These are phyloP conservation scores for Boletus barrowsii DNA, from an alignment of 768 basidiomycete species.

Conservation along the genomic window DNA sequence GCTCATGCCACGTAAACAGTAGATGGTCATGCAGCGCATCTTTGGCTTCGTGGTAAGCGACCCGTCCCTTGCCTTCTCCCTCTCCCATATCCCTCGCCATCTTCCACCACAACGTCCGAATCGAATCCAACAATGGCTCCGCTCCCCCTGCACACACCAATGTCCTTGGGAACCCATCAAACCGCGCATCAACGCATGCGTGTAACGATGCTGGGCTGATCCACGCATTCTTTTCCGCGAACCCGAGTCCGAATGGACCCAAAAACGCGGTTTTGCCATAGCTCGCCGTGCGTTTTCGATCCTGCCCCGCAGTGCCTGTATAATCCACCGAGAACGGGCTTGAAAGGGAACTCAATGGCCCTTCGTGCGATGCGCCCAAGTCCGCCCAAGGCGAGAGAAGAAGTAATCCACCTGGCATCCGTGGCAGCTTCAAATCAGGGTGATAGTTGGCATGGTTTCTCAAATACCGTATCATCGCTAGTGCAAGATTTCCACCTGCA, in stretches of 20 bases:
- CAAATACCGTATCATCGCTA: slow-evolving; percentile 39
- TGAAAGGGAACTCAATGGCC: slow-evolving; percentile 37
- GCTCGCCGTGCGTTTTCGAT: neutral
- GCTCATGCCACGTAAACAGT: slow-evolving; percentile 51
- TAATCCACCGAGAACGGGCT: slow-evolving; percentile 27
- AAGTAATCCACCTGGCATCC: slow-evolving; percentile 29
- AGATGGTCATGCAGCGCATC: slow-evolving; percentile 57
- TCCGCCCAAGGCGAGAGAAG: slow-evolving; percentile 35
- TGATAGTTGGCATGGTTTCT: slow-evolving; percentile 14
- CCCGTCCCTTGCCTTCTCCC: slow-evolving; percentile 35
- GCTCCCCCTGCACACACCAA: slow-evolving; percentile 59
- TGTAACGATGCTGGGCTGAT: slow-evolving; percentile 57
- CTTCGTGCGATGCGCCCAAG: slow-evolving; percentile 18
- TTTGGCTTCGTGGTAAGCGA: slow-evolving; percentile 47
- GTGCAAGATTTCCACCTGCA: slow-evolving; percentile 50
- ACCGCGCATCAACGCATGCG: slow-evolving; percentile 38
- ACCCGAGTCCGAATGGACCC: slow-evolving; percentile 47
- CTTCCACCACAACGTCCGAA: slow-evolving; percentile 43
- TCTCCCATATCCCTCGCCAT: slow-evolving; percentile 55
- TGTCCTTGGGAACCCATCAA: slow-evolving; percentile 58
- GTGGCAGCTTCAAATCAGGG: slow-evolving; percentile 16
- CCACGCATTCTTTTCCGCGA: slow-evolving; percentile 48
- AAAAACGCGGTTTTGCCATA: slow-evolving; percentile 36
- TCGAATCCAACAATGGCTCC: slow-evolving; percentile 56
- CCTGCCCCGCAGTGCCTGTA: slow-evolving; percentile 18